Percentiles rank a stretch among this genome's conserved stretches.
Evolutionary conservation across 1,284 basidiomycete genomes (phyloP).

Genomic region (Cryptococcus sp.): DNA sequence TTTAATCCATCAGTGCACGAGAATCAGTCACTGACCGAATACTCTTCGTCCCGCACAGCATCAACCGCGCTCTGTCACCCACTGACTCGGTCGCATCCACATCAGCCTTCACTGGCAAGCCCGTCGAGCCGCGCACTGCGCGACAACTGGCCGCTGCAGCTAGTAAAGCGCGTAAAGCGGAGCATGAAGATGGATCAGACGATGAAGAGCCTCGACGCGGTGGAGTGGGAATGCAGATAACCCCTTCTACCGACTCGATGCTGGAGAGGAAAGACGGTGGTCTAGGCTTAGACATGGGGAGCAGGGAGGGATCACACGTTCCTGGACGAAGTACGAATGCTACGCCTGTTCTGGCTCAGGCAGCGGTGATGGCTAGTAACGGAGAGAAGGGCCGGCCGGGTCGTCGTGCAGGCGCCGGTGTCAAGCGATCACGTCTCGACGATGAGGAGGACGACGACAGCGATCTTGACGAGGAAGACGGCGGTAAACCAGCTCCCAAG

Average conservation of each 20-base stretch:
- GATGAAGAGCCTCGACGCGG: constrained; percentile 15
- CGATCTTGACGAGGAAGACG: constrained; percentile 35
- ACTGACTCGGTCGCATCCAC: constrained; percentile 48
- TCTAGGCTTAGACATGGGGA: constrained; percentile 27
- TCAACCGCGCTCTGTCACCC: constrained; percentile 43
- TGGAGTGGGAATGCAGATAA: constrained; percentile 26
- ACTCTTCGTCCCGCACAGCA: constrained; percentile 23
- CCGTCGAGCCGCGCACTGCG: constrained; percentile 43
- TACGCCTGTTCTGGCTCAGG: constrained; percentile 17
- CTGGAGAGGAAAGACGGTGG: constrained; percentile 18
- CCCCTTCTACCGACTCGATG: constrained; percentile 32
- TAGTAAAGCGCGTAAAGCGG: constrained; percentile 34
- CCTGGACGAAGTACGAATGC: constrained; percentile 17
- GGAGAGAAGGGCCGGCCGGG: constrained; percentile 11
- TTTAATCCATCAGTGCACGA: neutral
- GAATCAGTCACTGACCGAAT: neutral
- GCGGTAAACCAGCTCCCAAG: constrained; percentile 18
- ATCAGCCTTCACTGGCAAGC: constrained; percentile 37
- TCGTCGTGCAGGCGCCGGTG: constrained; percentile 17
- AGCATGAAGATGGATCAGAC: constrained; percentile 34
- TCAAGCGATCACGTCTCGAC: constrained; percentile 35
- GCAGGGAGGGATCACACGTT: constrained; percentile 19
- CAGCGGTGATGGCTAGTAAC: neutral
- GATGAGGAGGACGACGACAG: constrained; percentile 42
- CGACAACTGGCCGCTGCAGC: constrained; percentile 50